A percentile compares a stretch with the other conserved stretches of the same genome.
These are phyloP conservation scores for Acmispon strigosus DNA, from an alignment of 306 rosid genomes.

Conservation along the genomic window DNA sequence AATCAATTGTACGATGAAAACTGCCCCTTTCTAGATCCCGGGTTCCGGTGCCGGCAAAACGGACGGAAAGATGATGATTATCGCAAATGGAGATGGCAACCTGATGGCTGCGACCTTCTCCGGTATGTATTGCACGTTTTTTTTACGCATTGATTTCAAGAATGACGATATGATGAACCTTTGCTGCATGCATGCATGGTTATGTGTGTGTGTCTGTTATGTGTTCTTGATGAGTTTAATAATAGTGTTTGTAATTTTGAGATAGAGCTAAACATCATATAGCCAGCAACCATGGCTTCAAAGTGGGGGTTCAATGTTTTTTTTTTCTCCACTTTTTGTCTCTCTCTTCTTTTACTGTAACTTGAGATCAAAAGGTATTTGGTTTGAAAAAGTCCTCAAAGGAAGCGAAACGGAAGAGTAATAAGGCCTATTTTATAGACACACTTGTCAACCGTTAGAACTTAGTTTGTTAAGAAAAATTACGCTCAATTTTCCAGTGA, in stretches of 20 bases:
- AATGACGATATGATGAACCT: too few species aligned
- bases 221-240: not conserved
- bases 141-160: too few species aligned
- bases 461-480: too few species aligned
- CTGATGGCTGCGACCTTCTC: slow-evolving; percentile 56
- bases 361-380: not conserved
- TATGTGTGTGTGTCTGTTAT: not conserved
- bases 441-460: not conserved
- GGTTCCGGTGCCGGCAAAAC: slow-evolving; percentile 65
- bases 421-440: not conserved
- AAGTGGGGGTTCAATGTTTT: too few species aligned
- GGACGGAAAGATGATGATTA: slow-evolving; percentile 52
- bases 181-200: slow-evolving; percentile 18
- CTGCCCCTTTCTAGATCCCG: slow-evolving; percentile 82
- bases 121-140: slow-evolving; percentile 38
- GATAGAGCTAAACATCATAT: not conserved
- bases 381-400: not conserved
- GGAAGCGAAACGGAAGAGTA: not conserved
- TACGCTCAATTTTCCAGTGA: too few species aligned
- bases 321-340: not conserved
- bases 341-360: not conserved
- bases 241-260: not conserved
- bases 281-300: not conserved
- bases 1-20: slow-evolving; percentile 42
- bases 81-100: slow-evolving; percentile 80